Percentiles rank a stretch among this genome's conserved stretches.
Evolutionary conservation across 371 early-diverging fungal species (phyloP).

Genomic region (Nosema muscidifuracis): DNA sequence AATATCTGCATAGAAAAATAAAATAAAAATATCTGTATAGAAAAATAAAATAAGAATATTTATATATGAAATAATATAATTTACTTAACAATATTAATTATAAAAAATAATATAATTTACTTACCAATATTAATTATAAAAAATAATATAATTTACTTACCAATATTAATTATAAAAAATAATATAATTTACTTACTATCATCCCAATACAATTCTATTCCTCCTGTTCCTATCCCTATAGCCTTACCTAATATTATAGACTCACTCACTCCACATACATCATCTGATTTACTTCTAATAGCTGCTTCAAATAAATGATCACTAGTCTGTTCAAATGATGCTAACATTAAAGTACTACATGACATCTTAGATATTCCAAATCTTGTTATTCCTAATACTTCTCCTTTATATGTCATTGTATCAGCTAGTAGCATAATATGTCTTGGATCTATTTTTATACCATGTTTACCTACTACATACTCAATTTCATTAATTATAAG

Average conservation of each 20-base stretch:
- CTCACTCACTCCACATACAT: conserved; percentile 88
- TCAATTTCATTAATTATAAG: conserved; percentile 73
- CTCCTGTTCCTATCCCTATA: conserved; percentile 89
- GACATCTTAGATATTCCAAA: conserved; percentile 97
- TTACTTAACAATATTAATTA: too few relatives aligned
- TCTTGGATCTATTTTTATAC: conserved; percentile 88
- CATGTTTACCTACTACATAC: conserved; percentile 76
- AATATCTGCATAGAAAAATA: too few relatives aligned
- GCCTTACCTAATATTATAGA: conserved; percentile 96
- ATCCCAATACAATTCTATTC: conserved; percentile 71
- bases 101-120: too few relatives aligned
- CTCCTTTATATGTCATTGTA: conserved; percentile 95
- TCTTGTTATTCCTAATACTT: conserved; percentile 92
- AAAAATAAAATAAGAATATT: too few relatives aligned
- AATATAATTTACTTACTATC: too few relatives aligned
- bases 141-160: too few relatives aligned
- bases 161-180: too few relatives aligned
- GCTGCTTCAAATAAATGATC: conserved; percentile 97
- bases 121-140: too few relatives aligned
- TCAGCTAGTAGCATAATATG: conserved; percentile 95
- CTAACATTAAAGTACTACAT: conserved; percentile 94
- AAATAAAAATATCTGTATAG: too few relatives aligned
- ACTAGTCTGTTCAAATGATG: conserved; percentile 97
- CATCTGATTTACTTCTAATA: conserved; percentile 78
- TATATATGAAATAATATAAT: too few relatives aligned